Conservation (phyloP, 345 rosid species). For the Eucalyptus victrix region DNA sequence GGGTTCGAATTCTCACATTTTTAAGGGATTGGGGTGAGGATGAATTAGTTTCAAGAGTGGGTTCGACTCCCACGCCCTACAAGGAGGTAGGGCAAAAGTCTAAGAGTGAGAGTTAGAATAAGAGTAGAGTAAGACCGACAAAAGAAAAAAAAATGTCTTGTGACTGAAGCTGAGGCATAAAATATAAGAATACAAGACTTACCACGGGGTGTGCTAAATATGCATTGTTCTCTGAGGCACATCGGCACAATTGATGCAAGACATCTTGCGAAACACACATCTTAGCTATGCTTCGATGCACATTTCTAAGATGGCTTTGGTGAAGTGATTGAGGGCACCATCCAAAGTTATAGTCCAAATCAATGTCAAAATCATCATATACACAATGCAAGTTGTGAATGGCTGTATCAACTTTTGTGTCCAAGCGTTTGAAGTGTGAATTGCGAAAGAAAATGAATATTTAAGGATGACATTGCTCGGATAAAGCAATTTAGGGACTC, state of each 20-base stretch:
- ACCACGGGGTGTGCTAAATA: accelerated
- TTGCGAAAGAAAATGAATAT: background rate
- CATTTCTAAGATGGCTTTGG: too few relatives aligned
- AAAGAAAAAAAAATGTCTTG: accelerated
- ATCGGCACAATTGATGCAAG: too few relatives aligned
- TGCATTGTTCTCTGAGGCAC: accelerated
- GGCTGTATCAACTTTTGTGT: accelerated
- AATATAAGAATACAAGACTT: too few relatives aligned
- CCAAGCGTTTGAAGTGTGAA: background rate
- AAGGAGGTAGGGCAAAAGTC: accelerated
- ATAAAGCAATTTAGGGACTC: background rate
- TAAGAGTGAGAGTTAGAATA: too few relatives aligned
- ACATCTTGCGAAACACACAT: too few relatives aligned
- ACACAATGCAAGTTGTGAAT: accelerated
- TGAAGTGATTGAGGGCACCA: too few relatives aligned
- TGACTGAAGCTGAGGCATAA: accelerated
- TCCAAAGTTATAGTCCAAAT: too few relatives aligned
- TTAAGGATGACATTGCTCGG: accelerated
- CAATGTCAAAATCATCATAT: too few relatives aligned
- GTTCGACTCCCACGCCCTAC: accelerated
- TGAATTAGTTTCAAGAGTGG: too few relatives aligned
- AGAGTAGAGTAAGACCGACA: accelerated
- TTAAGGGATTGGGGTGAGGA: too few relatives aligned
- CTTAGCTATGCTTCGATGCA: too few relatives aligned
- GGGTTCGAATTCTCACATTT: accelerated